Percentiles rank a stretch among this genome's conserved stretches.
Evolutionary conservation across 768 basidiomycete species (phyloP).

Genomic region (Saitozyma sp.): DNA sequence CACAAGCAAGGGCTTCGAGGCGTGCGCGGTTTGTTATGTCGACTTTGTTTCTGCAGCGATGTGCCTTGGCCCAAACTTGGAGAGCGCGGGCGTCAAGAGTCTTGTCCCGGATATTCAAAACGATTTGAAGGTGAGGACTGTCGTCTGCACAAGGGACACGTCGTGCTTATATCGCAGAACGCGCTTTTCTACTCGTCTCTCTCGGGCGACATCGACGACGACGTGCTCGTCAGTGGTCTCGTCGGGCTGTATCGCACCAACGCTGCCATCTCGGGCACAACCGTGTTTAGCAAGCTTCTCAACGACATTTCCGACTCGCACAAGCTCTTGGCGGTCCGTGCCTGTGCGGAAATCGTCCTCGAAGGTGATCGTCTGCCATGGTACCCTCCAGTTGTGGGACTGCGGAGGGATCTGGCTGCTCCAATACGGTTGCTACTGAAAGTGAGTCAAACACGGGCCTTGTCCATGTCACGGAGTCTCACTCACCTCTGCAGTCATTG

Average conservation of each 20-base stretch:
- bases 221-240: constrained; percentile 71
- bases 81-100: constrained; percentile 62
- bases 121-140: constrained; percentile 68
- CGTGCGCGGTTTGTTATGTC: constrained; percentile 69
- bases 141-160: neutral
- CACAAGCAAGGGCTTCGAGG: constrained; percentile 63
- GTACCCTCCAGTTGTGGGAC: constrained; percentile 9
- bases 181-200: constrained; percentile 60
- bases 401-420: constrained; percentile 12
- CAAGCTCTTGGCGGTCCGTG: constrained; percentile 74
- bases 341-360: constrained; percentile 66
- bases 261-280: constrained; percentile 63
- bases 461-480: neutral
- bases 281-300: constrained; percentile 65
- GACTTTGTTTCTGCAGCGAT: constrained; percentile 75
- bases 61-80: constrained; percentile 59
- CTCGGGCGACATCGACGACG: constrained; percentile 70
- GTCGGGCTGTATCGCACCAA: constrained; percentile 72
- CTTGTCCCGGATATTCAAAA: constrained; percentile 73
- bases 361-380: constrained; percentile 59
- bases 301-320: constrained; percentile 76
- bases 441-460: constrained; percentile 18
- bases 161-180: constrained; percentile 25
- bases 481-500: constrained; percentile 1
- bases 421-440: constrained; percentile 25